Conservation (phyloP, 306 rosid species). For the Lathyrus aphaca region DNA sequence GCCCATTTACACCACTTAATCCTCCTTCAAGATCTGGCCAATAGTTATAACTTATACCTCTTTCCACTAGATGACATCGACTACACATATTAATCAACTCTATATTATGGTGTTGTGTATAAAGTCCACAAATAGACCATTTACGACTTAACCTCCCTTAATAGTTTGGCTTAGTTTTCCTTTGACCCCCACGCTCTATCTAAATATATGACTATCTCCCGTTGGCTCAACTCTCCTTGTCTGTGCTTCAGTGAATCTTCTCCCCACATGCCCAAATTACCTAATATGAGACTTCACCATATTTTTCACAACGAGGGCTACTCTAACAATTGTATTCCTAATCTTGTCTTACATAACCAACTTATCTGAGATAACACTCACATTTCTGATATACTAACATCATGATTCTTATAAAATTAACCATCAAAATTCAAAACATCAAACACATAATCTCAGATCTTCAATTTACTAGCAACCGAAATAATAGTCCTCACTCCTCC, state of each 20-base stretch:
- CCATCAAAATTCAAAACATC: slow-evolving; percentile 16
- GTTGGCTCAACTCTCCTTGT: background rate
- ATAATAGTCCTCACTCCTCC: too few species aligned
- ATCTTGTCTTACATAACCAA: background rate
- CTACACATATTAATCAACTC: background rate
- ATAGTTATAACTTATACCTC: background rate
- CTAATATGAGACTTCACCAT: background rate
- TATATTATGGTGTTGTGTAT: background rate
- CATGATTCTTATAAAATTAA: slow-evolving; percentile 18
- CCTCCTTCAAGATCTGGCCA: background rate
- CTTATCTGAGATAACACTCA: background rate
- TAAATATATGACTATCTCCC: background rate
- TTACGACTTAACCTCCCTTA: background rate
- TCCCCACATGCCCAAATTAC: background rate
- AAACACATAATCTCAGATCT: background rate
- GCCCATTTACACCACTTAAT: slow-evolving; percentile 1
- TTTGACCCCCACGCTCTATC: background rate
- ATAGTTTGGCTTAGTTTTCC: background rate
- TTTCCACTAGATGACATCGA: background rate
- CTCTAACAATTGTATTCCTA: background rate
- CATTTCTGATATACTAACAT: background rate
- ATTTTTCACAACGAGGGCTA: background rate
- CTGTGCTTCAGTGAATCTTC: background rate
- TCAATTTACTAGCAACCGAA: slow-evolving; percentile 12
- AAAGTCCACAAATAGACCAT: background rate